Conservation (phyloP, 352 stramenopile genomes). For the Pythium vanterpoolii region DNA sequence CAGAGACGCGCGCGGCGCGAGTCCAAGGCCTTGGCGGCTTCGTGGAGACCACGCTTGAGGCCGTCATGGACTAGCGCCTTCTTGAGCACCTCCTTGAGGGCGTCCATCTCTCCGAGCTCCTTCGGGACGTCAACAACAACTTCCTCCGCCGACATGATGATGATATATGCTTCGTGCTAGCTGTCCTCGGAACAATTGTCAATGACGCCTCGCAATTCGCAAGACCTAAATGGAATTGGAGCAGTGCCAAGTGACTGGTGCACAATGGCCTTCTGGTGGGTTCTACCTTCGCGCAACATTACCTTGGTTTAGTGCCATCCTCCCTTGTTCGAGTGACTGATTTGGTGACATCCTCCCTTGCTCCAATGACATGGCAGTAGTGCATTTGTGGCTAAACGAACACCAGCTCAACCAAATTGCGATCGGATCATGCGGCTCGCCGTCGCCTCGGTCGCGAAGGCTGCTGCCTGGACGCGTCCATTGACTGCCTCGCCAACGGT, state of each 20-base stretch:
- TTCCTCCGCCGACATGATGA: conserved; percentile 90
- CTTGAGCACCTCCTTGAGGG: conserved; percentile 98
- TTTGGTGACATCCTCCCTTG: no score
- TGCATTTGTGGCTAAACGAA: not conserved
- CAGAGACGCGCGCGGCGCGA: conserved; percentile 96
- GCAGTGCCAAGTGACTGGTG: conserved; percentile 26
- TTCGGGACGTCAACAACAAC: conserved; percentile 90
- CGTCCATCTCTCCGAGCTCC: conserved; percentile 96
- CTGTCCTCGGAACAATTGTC: conserved; percentile 50
- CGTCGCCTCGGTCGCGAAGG: not conserved
- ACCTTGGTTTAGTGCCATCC: conserved; percentile 8
- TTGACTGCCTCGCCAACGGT: not conserved
- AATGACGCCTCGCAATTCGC: no score
- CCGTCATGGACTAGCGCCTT: conserved; percentile 99
- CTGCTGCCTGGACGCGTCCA: not conserved
- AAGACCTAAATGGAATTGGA: not conserved
- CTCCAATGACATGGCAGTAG: conserved; percentile 2
- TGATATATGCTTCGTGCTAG: conserved; percentile 38
- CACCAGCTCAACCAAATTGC: no score
- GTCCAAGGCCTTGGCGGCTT: conserved; percentile 99
- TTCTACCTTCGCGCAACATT: conserved; percentile 26
- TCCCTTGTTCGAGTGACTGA: not conserved
- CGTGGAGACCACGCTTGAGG: conserved; percentile 98
- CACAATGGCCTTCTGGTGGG: conserved; percentile 3
- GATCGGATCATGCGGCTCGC: not conserved